Percentiles rank a stretch among this genome's conserved stretches.
These are phyloP conservation scores for Lavandula angustifolia DNA, from an alignment of 257 asterid species.

Conservation along the genomic window DNA sequence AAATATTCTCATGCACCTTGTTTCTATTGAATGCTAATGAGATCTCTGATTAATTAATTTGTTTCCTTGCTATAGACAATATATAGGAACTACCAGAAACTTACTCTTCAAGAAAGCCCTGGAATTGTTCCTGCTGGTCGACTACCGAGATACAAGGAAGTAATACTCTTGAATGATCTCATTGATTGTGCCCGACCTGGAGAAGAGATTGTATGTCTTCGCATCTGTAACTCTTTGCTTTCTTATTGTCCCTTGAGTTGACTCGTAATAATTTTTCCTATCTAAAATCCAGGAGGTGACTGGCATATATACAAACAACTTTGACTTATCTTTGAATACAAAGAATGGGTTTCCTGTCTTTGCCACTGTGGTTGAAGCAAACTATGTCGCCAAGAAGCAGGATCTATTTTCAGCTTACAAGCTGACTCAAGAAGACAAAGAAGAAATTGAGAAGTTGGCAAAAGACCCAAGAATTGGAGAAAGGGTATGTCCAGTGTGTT, in stretches of 20 bases:
- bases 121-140: conserved; percentile 99
- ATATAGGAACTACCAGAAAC: conserved; percentile 96
- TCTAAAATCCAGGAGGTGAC: conserved; percentile 80
- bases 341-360: conserved; percentile 99
- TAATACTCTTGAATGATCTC: conserved; percentile 93
- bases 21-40: conserved; percentile 14
- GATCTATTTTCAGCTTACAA: conserved; percentile 97
- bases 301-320: conserved; percentile 93
- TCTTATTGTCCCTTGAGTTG: conserved; percentile 8
- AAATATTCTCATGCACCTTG: conserved; percentile 19
- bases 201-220: conserved; percentile 80
- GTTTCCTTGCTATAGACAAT: conserved; percentile 61
- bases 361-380: conserved; percentile 99
- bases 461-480: conserved; percentile 98
- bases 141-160: conserved; percentile 98
- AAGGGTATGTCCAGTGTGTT: conserved; percentile 51
- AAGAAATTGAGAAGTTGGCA: conserved; percentile 90
- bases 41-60: conserved; percentile 23
- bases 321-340: conserved; percentile 91
- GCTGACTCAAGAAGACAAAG: conserved; percentile 97
- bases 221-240: conserved; percentile 8
- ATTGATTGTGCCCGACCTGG: conserved; percentile 99
- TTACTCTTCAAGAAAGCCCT: conserved; percentile 97
- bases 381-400: conserved; percentile 88
- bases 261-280: conserved; percentile 17